Base-by-base conservation (phyloP, 73 alveolate species). In the Breviolum minutum region DNA sequence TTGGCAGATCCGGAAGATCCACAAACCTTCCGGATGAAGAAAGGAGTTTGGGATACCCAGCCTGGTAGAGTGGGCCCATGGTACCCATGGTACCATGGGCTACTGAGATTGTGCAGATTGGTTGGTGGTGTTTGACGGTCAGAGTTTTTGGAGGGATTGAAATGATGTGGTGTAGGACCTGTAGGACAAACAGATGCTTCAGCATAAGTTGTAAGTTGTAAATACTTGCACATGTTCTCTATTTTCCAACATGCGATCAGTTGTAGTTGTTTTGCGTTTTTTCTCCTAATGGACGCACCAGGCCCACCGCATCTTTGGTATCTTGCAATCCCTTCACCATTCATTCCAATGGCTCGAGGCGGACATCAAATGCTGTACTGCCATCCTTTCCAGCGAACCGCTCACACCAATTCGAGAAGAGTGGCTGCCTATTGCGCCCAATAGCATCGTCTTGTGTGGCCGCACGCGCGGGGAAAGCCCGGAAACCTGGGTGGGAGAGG, bases 371-470 rank as follows among this genome's bases (percentile, higher is more conserved):
- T 71, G 97, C 89, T 92, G 97, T 40, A 92, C 97, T 14, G 97
- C 97, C 64, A 92, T 92, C 68, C 89, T 92, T 8, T 92, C 97
- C 7, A 71, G 90, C 26, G 97, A 92, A 61, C 97, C 97, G 3
- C 17, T 92, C 60, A 92, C 97, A 11, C 97, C 85, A 30, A 92
- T 92, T 66, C 97, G 97, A 30, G 97, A 92, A 92, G 97, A 92
- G 80, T 92, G 97, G 97, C 64, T 92, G 88, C 97, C 97, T n/a
- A 92, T 92, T 22, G 97, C 97, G 11, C 97, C 97, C 48, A 92
- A 92, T 79, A 92, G 97, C 89, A 92, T 92, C 79, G 97, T 92
- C 68, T 89, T 92, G 20, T 92, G 97, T 40, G 97, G 97, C 27
- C 97, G 97, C 30, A 92, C 97, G 5, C 90, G 97, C 16, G 97